Evolutionary conservation across 345 rosid genomes (phyloP).

Genomic region (Gossypium turneri): DNA sequence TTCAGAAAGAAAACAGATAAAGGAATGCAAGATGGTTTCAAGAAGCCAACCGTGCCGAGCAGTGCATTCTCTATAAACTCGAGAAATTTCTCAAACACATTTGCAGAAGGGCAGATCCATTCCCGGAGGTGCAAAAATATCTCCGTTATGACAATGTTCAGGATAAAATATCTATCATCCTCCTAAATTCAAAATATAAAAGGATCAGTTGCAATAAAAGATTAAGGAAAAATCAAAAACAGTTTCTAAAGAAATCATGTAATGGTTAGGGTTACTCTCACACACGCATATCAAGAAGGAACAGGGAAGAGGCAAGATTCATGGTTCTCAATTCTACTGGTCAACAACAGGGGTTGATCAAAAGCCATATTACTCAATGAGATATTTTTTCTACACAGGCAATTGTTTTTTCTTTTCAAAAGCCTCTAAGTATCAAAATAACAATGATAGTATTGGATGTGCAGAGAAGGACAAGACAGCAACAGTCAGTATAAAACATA

Average conservation of each 20-base stretch:
- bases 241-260: neutral
- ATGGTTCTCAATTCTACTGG: neutral
- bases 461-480: neutral
- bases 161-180: slow-evolving; percentile 53
- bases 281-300: neutral
- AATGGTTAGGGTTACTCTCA: neutral
- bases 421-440: neutral
- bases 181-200: slow-evolving; percentile 44
- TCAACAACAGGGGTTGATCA: neutral
- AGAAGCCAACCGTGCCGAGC: slow-evolving; percentile 59
- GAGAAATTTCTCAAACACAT: slow-evolving; percentile 48
- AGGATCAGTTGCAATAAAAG: neutral
- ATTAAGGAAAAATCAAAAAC: neutral
- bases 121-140: slow-evolving; percentile 62
- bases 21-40: slow-evolving; percentile 14
- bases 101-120: slow-evolving; percentile 47
- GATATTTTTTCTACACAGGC: neutral
- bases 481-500: neutral
- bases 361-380: neutral
- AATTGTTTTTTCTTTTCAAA: neutral
- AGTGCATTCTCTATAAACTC: slow-evolving; percentile 58
- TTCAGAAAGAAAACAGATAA: neutral
- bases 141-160: slow-evolving; percentile 58
- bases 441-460: neutral
- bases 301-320: neutral